These are phyloP conservation scores for Glomus cerebriforme DNA, from an alignment of 192 early-diverging fungal genomes.

Conservation along the genomic window DNA sequence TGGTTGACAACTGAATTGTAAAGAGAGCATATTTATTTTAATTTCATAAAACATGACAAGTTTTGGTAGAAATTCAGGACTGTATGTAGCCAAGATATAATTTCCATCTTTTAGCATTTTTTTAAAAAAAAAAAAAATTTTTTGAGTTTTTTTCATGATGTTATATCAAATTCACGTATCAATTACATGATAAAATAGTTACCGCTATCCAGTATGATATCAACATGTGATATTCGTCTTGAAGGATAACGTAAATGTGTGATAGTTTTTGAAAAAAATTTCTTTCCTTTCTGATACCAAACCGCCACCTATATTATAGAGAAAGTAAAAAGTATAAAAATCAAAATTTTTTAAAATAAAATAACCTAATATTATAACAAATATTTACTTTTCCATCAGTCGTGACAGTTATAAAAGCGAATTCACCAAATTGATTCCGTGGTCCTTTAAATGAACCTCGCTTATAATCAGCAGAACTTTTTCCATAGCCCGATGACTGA, in stretches of 20 bases:
- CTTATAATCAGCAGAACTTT: neutral
- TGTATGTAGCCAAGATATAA: constrained; percentile 20
- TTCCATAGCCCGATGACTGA: neutral
- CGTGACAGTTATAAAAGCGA: constrained; percentile 21
- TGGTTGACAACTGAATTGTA: constrained; percentile 1
- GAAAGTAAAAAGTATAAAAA: no score
- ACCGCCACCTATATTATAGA: neutral
- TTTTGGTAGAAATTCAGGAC: neutral
- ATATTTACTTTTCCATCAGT: constrained; percentile 27
- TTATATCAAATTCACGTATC: neutral
- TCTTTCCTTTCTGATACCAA: constrained; percentile 15
- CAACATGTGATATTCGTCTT: constrained; percentile 20
- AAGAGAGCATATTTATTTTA: constrained; percentile 1
- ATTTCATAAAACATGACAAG: constrained; percentile 28
- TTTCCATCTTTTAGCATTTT: constrained; percentile 6
- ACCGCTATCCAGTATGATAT: constrained; percentile 21
- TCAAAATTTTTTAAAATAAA: neutral
- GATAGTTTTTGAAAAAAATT: neutral
- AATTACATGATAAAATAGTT: neutral
- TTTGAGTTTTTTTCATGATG: neutral
- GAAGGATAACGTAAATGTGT: neutral
- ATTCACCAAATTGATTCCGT: constrained; percentile 19
- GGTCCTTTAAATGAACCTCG: constrained; percentile 28
- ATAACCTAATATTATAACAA: neutral
- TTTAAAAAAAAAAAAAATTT: neutral